Evolutionary conservation across 2,329 filamentous ascomycete genomes (phyloP).

Genomic region (Xylariaceae sp.): DNA sequence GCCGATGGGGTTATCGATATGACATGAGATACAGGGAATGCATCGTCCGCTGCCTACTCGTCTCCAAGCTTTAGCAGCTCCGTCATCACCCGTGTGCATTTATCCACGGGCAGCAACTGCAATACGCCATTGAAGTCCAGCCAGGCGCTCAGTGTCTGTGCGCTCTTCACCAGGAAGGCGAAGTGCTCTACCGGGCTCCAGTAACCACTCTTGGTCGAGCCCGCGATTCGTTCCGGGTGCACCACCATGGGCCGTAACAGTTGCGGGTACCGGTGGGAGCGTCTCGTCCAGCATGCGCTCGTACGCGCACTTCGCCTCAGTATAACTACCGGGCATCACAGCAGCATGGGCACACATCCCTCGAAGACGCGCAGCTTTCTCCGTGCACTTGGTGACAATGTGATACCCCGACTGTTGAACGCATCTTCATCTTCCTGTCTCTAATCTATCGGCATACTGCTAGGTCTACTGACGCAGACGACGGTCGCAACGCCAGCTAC

Average conservation of each 20-base stretch:
- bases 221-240: conserved; percentile 40
- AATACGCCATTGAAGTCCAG: neutral
- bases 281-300: conserved; percentile 42
- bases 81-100: no score
- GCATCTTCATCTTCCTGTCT: neutral
- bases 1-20: no score
- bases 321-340: conserved; percentile 35
- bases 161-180: conserved; percentile 37
- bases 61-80: no score
- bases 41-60: no score
- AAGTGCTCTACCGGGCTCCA: conserved; percentile 44
- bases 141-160: conserved; percentile 29
- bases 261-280: conserved; percentile 24
- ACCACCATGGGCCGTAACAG: conserved; percentile 31
- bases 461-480: no score
- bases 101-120: no score
- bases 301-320: conserved; percentile 42
- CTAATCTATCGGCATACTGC: no score
- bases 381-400: no score
- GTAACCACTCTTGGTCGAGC: conserved; percentile 33
- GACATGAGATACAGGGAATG: no score
- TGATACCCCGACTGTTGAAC: conserved; percentile 5
- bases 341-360: conserved; percentile 22
- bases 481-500: no score
- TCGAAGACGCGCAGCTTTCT: conserved; percentile 16